phyloP scores from a whole-genome alignment of 2,329 filamentous ascomycete species.

The Pseudohalonectria lignicola region DNA sequence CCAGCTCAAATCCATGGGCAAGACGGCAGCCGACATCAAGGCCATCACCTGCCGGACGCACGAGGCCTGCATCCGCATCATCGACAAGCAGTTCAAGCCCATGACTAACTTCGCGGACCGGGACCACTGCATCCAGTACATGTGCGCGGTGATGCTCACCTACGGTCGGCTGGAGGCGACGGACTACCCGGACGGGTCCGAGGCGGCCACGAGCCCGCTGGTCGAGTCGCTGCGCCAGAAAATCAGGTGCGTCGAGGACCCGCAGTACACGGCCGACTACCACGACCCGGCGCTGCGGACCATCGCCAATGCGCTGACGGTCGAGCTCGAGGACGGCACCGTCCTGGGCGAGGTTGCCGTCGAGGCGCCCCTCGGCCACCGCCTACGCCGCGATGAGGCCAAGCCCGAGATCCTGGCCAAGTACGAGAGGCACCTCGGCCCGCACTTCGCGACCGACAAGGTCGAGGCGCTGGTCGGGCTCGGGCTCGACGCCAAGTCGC shows the following conservation, averaged over 20 bases:
- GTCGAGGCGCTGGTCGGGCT: conserved; percentile 77
- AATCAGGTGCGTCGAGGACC: conserved; percentile 95
- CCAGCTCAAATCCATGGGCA: conserved; percentile 73
- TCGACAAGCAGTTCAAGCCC: conserved; percentile 99
- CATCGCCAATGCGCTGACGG: conserved; percentile 93
- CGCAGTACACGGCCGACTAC: conserved; percentile 90
- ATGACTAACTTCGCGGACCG: conserved; percentile 99
- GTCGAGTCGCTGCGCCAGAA: conserved; percentile 86
- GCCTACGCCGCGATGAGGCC: conserved; percentile 83
- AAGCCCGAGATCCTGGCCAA: conserved; percentile 95
- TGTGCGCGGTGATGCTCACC: conserved; percentile 91
- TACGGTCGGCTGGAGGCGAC: conserved; percentile 88
- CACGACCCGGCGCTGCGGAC: conserved; percentile 87
- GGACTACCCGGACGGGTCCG: conserved; percentile 87
- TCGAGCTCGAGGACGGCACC: conserved; percentile 89
- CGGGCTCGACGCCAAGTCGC: conserved; percentile 59
- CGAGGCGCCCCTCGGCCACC: conserved; percentile 90
- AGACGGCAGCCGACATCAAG: conserved; percentile 90
- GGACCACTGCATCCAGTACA: conserved; percentile 99
- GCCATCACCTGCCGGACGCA: conserved; percentile 89
- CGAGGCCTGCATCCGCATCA: conserved; percentile 97
- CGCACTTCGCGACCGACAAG: conserved; percentile 66
- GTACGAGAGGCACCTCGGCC: conserved; percentile 83
- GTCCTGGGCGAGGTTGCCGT: conserved; percentile 83
- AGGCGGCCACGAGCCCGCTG: conserved; percentile 81